Evolutionary conservation across 371 early-diverging fungal species (phyloP).

Genomic region (Rhizopus arrhizus): DNA sequence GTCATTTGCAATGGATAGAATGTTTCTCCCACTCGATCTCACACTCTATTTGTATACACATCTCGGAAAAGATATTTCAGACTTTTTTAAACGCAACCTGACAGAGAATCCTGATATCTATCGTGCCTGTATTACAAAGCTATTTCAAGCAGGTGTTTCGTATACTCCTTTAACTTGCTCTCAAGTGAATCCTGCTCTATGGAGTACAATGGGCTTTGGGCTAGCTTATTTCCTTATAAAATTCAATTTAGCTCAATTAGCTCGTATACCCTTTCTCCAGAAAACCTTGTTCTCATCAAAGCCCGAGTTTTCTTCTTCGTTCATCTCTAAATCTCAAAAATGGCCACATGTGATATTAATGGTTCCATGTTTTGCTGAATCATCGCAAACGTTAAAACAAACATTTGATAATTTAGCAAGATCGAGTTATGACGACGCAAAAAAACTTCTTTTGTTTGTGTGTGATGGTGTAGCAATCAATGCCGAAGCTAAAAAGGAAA

Average conservation of each 20-base stretch:
- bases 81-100: constrained; percentile 39
- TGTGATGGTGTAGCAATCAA: constrained; percentile 47
- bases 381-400: constrained; percentile 42
- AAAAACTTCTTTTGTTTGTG: constrained; percentile 55
- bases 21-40: constrained; percentile 48
- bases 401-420: constrained; percentile 53
- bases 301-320: constrained; percentile 20
- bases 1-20: constrained; percentile 42
- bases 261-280: constrained; percentile 42
- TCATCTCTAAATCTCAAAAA: background rate
- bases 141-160: constrained; percentile 45
- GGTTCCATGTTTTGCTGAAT: constrained; percentile 50
- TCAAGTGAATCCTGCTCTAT: constrained; percentile 47
- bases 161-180: constrained; percentile 31
- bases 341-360: constrained; percentile 46
- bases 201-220: constrained; percentile 52
- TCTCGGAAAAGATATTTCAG: constrained; percentile 47
- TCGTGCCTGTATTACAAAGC: constrained; percentile 29
- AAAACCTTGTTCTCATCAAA: constrained; percentile 33
- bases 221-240: constrained; percentile 45
- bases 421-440: constrained; percentile 47
- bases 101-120: constrained; percentile 31
- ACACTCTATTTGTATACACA: constrained; percentile 43
- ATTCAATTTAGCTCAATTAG: constrained; percentile 47
- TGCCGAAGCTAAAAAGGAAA: constrained; percentile 30